Evolutionary conservation across 2,329 filamentous ascomycete species (phyloP).

Genomic region (Thermomyces lanuginosus): DNA sequence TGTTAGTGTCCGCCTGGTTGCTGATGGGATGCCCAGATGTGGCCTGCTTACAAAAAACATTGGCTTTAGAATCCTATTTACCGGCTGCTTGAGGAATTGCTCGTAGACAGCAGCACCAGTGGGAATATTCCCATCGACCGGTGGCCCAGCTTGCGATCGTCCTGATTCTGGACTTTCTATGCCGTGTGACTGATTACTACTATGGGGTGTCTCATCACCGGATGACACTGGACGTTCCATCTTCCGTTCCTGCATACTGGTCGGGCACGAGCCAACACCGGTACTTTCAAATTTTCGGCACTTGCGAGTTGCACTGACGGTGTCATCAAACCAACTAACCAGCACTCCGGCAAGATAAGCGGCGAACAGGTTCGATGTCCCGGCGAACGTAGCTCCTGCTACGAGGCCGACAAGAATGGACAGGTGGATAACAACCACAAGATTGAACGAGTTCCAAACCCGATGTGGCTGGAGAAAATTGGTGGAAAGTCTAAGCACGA

Average conservation of each 20-base stretch:
- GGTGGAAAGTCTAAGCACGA: no score
- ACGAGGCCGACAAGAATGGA: conserved; percentile 31
- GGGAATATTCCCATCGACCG: no score
- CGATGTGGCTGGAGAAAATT: no score
- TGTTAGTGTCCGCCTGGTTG: neutral
- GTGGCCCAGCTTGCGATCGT: no score
- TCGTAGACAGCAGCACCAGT: conserved; percentile 25
- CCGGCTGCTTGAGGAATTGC: conserved; percentile 30
- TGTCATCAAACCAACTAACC: conserved; percentile 34
- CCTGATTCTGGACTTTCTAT: no score
- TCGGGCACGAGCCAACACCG: neutral
- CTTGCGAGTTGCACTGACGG: neutral
- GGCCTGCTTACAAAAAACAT: conserved; percentile 61
- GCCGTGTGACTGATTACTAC: no score
- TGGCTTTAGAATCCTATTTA: conserved; percentile 44
- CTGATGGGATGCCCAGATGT: conserved; percentile 2
- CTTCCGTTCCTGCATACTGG: neutral
- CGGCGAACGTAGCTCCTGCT: conserved; percentile 36
- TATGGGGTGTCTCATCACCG: no score
- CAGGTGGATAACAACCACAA: conserved; percentile 29
- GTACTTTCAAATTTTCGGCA: neutral
- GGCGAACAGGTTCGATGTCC: conserved; percentile 40
- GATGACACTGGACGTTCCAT: no score
- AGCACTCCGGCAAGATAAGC: conserved; percentile 40
- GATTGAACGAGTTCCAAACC: no score